These are phyloP conservation scores for Pisolithus sp. DNA, from an alignment of 768 basidiomycete species.

Conservation along the genomic window DNA sequence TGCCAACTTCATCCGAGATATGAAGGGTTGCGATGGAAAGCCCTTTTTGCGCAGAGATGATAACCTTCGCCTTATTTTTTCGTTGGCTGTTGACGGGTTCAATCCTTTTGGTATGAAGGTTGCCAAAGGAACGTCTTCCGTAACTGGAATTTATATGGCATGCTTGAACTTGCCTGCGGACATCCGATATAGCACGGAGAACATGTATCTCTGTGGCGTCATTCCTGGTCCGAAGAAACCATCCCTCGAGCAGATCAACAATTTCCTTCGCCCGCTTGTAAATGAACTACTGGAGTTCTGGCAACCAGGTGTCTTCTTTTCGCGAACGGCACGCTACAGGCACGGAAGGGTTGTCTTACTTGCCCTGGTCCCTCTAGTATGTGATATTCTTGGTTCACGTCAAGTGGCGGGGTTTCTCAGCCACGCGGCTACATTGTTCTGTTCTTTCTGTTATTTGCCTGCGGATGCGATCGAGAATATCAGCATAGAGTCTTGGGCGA, in stretches of 20 bases:
- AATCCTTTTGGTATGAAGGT: constrained; percentile 19
- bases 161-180: constrained; percentile 30
- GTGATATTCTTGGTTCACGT: constrained; percentile 28
- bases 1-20: constrained; percentile 16
- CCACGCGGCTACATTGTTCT: not conserved
- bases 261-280: constrained; percentile 25
- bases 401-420: constrained; percentile 21
- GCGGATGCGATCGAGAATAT: not conserved
- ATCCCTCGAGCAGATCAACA: constrained; percentile 28
- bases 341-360: constrained; percentile 22
- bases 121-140: constrained; percentile 18
- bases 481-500: not conserved
- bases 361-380: constrained; percentile 28
- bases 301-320: constrained; percentile 23
- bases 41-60: constrained; percentile 13
- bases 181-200: constrained; percentile 28
- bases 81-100: constrained; percentile 19
- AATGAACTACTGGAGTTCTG: constrained; percentile 25
- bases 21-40: constrained; percentile 20
- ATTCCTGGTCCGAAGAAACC: constrained; percentile 38
- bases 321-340: constrained; percentile 14
- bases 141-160: constrained; percentile 26
- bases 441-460: not conserved
- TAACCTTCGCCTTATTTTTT: constrained; percentile 19
- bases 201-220: constrained; percentile 34